Evolutionary conservation across 2,329 filamentous ascomycete species (phyloP).

Genomic region (Scedosporium minutisporum): DNA sequence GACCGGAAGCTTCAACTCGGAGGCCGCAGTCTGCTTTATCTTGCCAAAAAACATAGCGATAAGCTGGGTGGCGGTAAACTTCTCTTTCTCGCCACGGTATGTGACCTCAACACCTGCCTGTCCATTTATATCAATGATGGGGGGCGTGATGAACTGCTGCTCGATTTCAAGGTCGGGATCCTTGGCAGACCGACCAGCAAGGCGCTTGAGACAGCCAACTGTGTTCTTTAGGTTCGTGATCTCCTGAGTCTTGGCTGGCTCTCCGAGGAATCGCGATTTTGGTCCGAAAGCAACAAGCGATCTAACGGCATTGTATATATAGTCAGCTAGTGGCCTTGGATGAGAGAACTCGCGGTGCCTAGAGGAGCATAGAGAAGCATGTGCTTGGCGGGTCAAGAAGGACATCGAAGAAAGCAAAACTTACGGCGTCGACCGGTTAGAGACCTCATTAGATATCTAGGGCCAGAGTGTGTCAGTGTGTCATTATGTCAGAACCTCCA

Average conservation of each 20-base stretch:
- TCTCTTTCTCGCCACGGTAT: conserved; percentile 91
- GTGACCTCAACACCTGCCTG: conserved; percentile 89
- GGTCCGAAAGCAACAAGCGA: conserved; percentile 91
- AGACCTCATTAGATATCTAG: conserved; percentile 97
- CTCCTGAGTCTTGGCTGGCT: conserved; percentile 95
- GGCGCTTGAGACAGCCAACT: conserved; percentile 81
- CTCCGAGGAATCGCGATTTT: conserved; percentile 88
- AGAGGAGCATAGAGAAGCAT: conserved; percentile 5
- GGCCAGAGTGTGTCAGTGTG: conserved; percentile 12
- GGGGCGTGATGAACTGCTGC: conserved; percentile 80
- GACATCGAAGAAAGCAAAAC: conserved; percentile 27
- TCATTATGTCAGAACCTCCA: not conserved
- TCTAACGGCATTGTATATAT: conserved; percentile 32
- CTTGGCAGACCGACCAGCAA: conserved; percentile 74
- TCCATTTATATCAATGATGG: conserved; percentile 82
- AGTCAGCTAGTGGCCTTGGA: conserved; percentile 9
- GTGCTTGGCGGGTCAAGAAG: conserved; percentile 1
- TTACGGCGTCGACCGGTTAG: conserved; percentile 95
- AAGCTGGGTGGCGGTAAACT: conserved; percentile 89
- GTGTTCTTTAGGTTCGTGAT: conserved; percentile 99
- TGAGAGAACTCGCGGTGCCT: not conserved
- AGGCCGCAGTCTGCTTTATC: conserved; percentile 78
- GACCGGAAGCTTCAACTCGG: conserved; percentile 83
- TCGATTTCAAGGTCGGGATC: conserved; percentile 92
- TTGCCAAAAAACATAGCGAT: conserved; percentile 93